Percentiles rank a stretch among this genome's conserved stretches.
Conservation (phyloP, 768 basidiomycete species). For the Mycena crocata region DNA sequence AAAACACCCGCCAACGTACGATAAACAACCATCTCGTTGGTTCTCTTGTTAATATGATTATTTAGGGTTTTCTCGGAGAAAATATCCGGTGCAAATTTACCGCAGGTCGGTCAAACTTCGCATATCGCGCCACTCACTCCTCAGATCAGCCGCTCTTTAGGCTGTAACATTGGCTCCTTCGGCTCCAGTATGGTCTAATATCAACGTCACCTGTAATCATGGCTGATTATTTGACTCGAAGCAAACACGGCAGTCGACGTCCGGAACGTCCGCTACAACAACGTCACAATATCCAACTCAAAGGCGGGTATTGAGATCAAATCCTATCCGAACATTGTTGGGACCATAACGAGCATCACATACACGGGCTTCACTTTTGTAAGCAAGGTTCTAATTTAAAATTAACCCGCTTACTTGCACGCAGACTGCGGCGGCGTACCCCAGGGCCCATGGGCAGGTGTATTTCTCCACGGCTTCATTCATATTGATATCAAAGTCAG, state of each 20-base stretch:
- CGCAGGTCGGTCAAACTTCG: background rate
- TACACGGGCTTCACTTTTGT: conserved; percentile 33
- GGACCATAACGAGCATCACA: conserved; percentile 35
- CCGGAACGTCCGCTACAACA: conserved; percentile 35
- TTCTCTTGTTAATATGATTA: background rate
- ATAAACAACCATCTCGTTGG: background rate
- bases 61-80: conserved; percentile 33
- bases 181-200: conserved; percentile 19
- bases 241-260: conserved; percentile 33
- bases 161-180: conserved; percentile 40
- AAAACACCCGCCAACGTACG: conserved; percentile 42
- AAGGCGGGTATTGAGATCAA: conserved; percentile 40
- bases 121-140: background rate
- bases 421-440: conserved; percentile 20
- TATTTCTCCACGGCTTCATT: background rate
- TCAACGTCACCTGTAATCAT: background rate
- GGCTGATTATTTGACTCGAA: background rate
- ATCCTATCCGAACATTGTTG: conserved; percentile 35
- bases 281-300: conserved; percentile 37
- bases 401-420: background rate
- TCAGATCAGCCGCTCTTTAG: background rate
- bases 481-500: background rate
- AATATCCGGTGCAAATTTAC: conserved; percentile 32
- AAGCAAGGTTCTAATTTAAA: too few relatives aligned
- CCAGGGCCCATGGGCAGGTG: conserved; percentile 22